Evolutionary conservation across 164 flowering plant species (phyloP).

Genomic region (Aristolochia fimbriata): DNA sequence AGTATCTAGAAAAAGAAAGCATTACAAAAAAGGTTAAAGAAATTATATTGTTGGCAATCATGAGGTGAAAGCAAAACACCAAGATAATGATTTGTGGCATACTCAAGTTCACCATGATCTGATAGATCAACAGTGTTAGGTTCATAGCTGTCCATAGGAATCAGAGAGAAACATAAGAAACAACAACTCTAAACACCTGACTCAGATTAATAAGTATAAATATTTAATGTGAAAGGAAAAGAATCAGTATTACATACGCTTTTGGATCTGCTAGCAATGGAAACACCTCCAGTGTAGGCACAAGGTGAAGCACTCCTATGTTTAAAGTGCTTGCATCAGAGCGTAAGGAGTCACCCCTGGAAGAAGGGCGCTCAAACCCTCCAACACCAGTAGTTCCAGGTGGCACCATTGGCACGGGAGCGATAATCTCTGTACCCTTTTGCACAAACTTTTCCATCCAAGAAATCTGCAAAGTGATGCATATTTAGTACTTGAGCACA

Average conservation of each 20-base stretch:
- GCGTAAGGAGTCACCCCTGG: slow-evolving; percentile 71
- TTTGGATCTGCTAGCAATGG: slow-evolving; percentile 79
- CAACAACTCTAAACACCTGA: neutral
- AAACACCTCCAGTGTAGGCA: slow-evolving; percentile 89
- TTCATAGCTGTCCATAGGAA: slow-evolving; percentile 55
- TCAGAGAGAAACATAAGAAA: slow-evolving; percentile 3
- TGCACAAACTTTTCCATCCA: slow-evolving; percentile 98
- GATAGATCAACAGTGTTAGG: slow-evolving; percentile 93
- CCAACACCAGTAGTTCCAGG: slow-evolving; percentile 97
- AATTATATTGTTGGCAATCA: too few relatives aligned
- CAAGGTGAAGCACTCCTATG: slow-evolving; percentile 94
- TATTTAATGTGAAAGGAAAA: too few relatives aligned
- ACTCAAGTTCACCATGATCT: slow-evolving; percentile 86
- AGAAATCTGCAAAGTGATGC: slow-evolving; percentile 58
- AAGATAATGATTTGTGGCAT: slow-evolving; percentile 20
- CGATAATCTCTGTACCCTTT: slow-evolving; percentile 89
- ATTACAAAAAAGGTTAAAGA: too few relatives aligned
- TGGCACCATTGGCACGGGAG: slow-evolving; percentile 92
- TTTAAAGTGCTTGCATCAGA: slow-evolving; percentile 78
- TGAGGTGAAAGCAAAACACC: too few relatives aligned
- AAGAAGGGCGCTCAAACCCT: slow-evolving; percentile 88
- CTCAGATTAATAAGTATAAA: too few relatives aligned
- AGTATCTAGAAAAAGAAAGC: slow-evolving; percentile 53
- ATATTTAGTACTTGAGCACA: neutral
- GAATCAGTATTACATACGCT: slow-evolving; percentile 27